Percentiles rank a stretch among this genome's conserved stretches.
phyloP scores from a whole-genome alignment of 805 yeast genomes.

The Myxozyma neglecta region DNA sequence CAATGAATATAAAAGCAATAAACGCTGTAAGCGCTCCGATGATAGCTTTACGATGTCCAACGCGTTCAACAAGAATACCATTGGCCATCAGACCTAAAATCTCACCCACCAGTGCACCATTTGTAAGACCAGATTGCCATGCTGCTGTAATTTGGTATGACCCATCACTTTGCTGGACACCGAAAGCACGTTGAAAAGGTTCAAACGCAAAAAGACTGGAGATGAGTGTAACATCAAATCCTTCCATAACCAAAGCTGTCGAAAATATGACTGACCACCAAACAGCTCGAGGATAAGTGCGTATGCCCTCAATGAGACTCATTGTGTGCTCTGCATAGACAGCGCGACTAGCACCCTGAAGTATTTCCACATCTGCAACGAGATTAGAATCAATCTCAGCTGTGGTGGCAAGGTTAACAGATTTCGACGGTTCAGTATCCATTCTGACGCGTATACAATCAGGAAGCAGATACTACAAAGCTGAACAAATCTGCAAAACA shows the following conservation, averaged over 20 bases:
- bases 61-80: conserved; percentile 48
- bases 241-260: conserved; percentile 51
- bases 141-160: conserved; percentile 32
- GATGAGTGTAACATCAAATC: conserved; percentile 48
- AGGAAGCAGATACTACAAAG: no score
- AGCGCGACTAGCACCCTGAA: neutral
- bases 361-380: no score
- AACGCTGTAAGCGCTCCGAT: conserved; percentile 42
- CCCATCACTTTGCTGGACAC: conserved; percentile 16
- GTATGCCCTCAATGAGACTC: neutral
- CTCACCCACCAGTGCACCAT: conserved; percentile 45
- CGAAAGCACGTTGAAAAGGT: conserved; percentile 24
- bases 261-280: conserved; percentile 50
- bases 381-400: no score
- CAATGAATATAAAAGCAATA: conserved; percentile 48
- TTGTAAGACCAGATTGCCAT: conserved; percentile 38
- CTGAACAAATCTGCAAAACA: no score
- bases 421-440: no score
- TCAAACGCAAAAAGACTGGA: conserved; percentile 44
- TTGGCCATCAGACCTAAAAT: conserved; percentile 51
- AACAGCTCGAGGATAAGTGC: conserved; percentile 46
- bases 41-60: conserved; percentile 50
- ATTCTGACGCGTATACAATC: no score
- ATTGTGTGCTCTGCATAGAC: neutral
- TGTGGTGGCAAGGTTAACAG: no score